These are phyloP conservation scores for Trichosporon asahii DNA, from an alignment of 1,284 basidiomycete genomes.

Conservation along the genomic window DNA sequence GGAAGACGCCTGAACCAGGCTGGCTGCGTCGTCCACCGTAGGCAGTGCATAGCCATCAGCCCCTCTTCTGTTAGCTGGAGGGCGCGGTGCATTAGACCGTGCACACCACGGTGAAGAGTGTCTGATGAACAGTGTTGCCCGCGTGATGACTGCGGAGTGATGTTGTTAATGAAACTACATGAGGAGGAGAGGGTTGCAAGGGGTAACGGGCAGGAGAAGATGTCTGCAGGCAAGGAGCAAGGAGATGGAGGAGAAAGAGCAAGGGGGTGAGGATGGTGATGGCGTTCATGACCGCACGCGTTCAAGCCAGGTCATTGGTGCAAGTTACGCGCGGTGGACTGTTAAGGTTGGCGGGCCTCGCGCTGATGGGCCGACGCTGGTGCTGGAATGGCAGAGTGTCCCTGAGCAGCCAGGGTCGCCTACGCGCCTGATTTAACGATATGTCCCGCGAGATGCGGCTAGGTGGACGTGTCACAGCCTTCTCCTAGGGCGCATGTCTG, in stretches of 20 bases:
- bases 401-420: neutral
- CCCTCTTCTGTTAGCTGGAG: neutral
- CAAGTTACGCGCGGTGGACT: neutral
- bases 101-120: neutral
- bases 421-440: constrained; percentile 6
- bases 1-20: neutral
- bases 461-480: neutral
- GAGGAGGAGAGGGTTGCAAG: neutral
- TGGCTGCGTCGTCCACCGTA: neutral
- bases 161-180: neutral
- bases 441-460: neutral
- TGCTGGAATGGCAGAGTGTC: neutral
- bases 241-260: neutral
- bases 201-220: neutral
- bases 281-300: neutral
- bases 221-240: neutral
- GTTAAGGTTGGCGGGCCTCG: neutral
- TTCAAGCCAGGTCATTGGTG: neutral
- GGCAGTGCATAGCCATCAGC: no score
- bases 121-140: neutral
- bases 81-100: neutral
- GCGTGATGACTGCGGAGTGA: neutral
- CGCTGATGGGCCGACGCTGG: neutral
- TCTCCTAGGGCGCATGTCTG: neutral
- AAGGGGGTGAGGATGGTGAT: neutral